Conservation (phyloP, 768 basidiomycete species). For the Atractiella rhizophila region DNA sequence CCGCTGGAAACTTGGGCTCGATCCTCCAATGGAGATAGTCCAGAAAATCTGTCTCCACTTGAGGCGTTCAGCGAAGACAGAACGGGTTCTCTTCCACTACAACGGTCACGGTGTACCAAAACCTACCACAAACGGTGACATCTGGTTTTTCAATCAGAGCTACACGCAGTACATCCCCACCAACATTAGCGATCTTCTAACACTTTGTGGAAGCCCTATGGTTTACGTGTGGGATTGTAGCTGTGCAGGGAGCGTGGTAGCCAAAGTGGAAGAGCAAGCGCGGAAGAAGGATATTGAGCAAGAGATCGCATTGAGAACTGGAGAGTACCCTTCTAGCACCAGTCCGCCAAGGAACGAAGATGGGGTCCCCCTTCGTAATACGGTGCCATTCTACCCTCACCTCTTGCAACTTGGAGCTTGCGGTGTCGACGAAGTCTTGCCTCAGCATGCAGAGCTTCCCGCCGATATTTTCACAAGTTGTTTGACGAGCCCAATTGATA, state of each 20-base stretch:
- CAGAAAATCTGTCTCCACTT: constrained; percentile 59
- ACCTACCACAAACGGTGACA: constrained; percentile 73
- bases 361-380: constrained; percentile 42
- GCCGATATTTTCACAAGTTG: constrained; percentile 95
- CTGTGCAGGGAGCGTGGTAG: constrained; percentile 76
- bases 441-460: constrained; percentile 84
- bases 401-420: constrained; percentile 91
- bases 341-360: constrained; percentile 10
- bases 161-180: constrained; percentile 98
- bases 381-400: no score
- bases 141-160: constrained; percentile 93
- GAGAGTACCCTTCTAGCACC: constrained; percentile 4
- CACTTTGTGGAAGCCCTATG: constrained; percentile 77
- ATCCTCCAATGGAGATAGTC: constrained; percentile 82
- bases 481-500: constrained; percentile 92
- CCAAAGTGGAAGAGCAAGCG: constrained; percentile 54
- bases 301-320: no score
- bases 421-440: constrained; percentile 64
- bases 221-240: constrained; percentile 99
- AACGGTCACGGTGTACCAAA: constrained; percentile 97
- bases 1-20: constrained; percentile 71
- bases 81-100: constrained; percentile 85
- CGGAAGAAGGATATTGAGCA: constrained; percentile 47
- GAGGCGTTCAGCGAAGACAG: constrained; percentile 71
- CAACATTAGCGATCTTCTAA: constrained; percentile 73